phyloP scores from a whole-genome alignment of 352 stramenopile species.

The Globisporangium viniferum region DNA sequence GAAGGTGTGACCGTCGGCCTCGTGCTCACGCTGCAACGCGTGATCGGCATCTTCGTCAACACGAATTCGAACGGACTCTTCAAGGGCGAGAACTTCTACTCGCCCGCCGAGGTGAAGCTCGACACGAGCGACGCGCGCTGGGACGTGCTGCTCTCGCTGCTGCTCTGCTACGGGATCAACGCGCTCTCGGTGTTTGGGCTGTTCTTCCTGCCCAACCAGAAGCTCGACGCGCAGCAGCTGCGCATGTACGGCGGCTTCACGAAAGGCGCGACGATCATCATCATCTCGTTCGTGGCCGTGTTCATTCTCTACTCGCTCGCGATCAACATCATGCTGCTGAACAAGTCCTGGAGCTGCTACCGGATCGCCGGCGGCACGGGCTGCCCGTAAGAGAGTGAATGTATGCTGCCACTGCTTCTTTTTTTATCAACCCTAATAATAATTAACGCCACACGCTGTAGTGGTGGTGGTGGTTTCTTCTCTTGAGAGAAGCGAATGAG shows the following conservation, averaged over 20 bases:
- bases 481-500: too few species aligned
- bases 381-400: slow-evolving; percentile 14
- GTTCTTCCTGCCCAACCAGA: slow-evolving; percentile 32
- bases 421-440: background rate
- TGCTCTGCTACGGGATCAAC: slow-evolving; percentile 43
- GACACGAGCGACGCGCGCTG: slow-evolving; percentile 28
- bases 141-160: slow-evolving; percentile 32
- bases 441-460: background rate
- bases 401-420: background rate
- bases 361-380: slow-evolving; percentile 32
- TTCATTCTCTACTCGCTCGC: slow-evolving; percentile 41
- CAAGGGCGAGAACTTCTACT: slow-evolving; percentile 33
- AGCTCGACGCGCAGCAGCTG: slow-evolving; percentile 63
- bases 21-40: slow-evolving; percentile 47
- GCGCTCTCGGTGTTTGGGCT: slow-evolving; percentile 24
- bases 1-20: slow-evolving; percentile 55
- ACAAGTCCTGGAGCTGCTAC: slow-evolving; percentile 23
- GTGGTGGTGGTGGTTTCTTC: background rate
- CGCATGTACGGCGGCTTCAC: slow-evolving; percentile 65
- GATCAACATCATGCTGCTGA: slow-evolving; percentile 36
- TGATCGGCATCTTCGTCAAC: slow-evolving; percentile 45
- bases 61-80: slow-evolving; percentile 42
- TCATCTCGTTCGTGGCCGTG: slow-evolving; percentile 27
- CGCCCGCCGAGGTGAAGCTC: slow-evolving; percentile 18
- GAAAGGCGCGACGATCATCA: slow-evolving; percentile 35